A percentile compares a stretch with the other conserved stretches of the same genome.
These are phyloP conservation scores for Trichoderma citrinoviride DNA, from an alignment of 2,329 filamentous ascomycete species.

Conservation along the genomic window DNA sequence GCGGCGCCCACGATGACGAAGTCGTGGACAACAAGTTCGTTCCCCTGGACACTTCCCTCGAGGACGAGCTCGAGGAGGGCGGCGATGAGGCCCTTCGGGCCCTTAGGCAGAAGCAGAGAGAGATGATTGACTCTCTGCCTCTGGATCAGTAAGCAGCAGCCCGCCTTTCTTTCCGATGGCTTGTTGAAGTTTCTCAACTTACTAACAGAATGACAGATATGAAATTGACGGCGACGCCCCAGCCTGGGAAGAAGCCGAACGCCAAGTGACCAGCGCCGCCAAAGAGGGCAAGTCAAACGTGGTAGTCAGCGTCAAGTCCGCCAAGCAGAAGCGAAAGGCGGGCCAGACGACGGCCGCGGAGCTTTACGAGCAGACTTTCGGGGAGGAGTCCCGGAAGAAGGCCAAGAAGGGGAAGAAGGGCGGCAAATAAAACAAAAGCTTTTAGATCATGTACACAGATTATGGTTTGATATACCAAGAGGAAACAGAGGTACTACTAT, in stretches of 20 bases:
- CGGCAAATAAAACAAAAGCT: neutral
- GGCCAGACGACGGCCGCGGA: slow-evolving; percentile 55
- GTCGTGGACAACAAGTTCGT: slow-evolving; percentile 63
- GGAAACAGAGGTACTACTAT: neutral
- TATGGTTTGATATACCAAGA: neutral
- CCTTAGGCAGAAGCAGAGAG: slow-evolving; percentile 76
- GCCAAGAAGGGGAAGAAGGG: slow-evolving; percentile 41
- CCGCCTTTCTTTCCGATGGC: neutral
- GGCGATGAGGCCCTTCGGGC: slow-evolving; percentile 71
- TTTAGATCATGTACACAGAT: neutral
- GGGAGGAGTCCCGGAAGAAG: slow-evolving; percentile 59
- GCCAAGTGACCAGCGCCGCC: slow-evolving; percentile 61
- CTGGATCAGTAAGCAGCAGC: slow-evolving; percentile 65
- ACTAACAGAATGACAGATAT: slow-evolving; percentile 45
- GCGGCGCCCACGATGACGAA: slow-evolving; percentile 68
- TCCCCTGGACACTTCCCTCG: slow-evolving; percentile 67
- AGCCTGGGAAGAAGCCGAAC: slow-evolving; percentile 69
- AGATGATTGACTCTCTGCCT: slow-evolving; percentile 85
- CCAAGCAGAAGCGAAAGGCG: slow-evolving; percentile 73
- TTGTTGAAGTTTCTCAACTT: neutral
- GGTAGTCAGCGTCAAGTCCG: slow-evolving; percentile 79
- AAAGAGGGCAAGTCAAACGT: slow-evolving; percentile 56
- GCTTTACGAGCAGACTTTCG: slow-evolving; percentile 60
- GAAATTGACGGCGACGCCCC: slow-evolving; percentile 62
- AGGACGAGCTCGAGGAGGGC: slow-evolving; percentile 81